These are phyloP conservation scores for Coniochaeta sp. DNA, from an alignment of 2,329 filamentous ascomycete genomes.

Conservation along the genomic window DNA sequence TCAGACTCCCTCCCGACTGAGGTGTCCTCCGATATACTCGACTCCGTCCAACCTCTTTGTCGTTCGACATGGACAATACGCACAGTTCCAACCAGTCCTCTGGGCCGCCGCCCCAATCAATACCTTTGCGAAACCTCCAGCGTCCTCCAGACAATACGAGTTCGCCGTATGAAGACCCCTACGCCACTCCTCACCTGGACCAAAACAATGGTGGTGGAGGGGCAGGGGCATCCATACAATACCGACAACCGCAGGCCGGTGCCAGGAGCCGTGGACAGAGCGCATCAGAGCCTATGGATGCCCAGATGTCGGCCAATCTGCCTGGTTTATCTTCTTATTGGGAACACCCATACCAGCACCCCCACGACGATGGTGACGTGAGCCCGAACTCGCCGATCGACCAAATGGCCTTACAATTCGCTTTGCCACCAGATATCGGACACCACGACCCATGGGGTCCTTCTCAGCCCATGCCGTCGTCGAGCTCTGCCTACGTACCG, in stretches of 20 bases:
- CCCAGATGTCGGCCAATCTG: constrained; percentile 26
- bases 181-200: neutral
- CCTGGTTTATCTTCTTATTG: constrained; percentile 45
- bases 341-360: constrained; percentile 37
- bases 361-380: constrained; percentile 24
- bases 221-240: neutral
- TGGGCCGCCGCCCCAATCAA: constrained; percentile 47
- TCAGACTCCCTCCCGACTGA: neutral
- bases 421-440: constrained; percentile 45
- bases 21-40: neutral
- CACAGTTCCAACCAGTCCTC: constrained; percentile 30
- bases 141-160: constrained; percentile 19
- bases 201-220: constrained; percentile 3
- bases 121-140: constrained; percentile 62
- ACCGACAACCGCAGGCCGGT: neutral
- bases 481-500: constrained; percentile 19
- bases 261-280: neutral
- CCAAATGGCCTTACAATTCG: constrained; percentile 43
- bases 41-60: neutral
- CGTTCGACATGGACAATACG: constrained; percentile 14
- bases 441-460: constrained; percentile 20
- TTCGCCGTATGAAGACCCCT: neutral
- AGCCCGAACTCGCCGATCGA: constrained; percentile 46
- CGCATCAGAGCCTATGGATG: constrained; percentile 12
- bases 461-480: constrained; percentile 13